Base-by-base conservation (phyloP, 2,329 filamentous ascomycete genomes). In the Penicillium janthinellum region DNA sequence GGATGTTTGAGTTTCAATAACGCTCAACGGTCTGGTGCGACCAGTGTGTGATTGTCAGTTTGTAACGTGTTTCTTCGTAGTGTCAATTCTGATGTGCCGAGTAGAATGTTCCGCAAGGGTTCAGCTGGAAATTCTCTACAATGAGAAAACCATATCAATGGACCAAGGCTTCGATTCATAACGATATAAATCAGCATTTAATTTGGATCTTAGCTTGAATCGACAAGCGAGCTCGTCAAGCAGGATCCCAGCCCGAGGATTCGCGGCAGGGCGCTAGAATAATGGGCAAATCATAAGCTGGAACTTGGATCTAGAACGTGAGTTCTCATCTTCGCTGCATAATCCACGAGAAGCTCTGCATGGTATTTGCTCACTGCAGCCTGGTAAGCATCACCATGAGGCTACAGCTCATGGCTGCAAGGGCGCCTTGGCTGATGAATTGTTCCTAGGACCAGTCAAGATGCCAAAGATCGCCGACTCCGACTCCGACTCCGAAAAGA, bases 401-500 rank as follows among this genome's bases (percentile, higher is more conserved):
- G 53, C 47, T 39, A 31, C 31, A 31, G 31, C 31, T 31, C 31
- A 31, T 31, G 8, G 31, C 31, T 8, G 17, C 22, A n/a, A 17
- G 20, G 35, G 17, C 25, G 57, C 31, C 20, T 10, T 31, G 22
- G 20, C 50, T 35, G 37, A 39, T n/a, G 25, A 2, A 25, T 41
- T 45, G 22, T 7, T 34, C 28, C 48, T 28, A 17, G 39, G 34
- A 4, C 38, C 34, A 37, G 54, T 56, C 49, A 45, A 45, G 20
- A 58, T 56, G 14, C 45, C 17, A 57, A 59, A 35, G 12, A 35
- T 44, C 12, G 22, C 61, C 56, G 63, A 62, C 25, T 59, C 63
- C 61, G 63, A 65, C 41, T 64, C 63, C 63, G 63, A 64, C 11
- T 22, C 50, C 52, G 55, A 58, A 48, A 7, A 1, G 6, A 17